Evolutionary conservation across 495 filamentous ascomycete genomes (phyloP).

Genomic region (Chaetomidium leptoderma): DNA sequence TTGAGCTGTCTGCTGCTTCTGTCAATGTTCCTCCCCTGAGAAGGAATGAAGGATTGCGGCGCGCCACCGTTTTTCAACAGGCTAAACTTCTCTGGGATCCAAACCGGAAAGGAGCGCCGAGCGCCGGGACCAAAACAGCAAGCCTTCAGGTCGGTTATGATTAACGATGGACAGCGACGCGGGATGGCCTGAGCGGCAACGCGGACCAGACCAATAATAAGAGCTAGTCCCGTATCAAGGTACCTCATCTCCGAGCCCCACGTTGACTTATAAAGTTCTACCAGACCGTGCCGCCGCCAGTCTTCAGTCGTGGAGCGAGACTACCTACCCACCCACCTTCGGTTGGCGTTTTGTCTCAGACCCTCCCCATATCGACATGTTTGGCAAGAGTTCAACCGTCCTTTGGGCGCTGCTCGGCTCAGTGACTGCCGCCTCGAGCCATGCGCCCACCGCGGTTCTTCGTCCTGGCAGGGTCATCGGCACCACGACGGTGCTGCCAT

Average conservation of each 20-base stretch:
- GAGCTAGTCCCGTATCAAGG: too few relatives aligned
- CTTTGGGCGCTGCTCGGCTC: background rate
- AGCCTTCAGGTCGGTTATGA: background rate
- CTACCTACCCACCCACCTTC: too few relatives aligned
- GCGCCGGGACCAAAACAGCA: background rate
- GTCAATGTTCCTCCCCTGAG: too few relatives aligned
- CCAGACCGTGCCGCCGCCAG: background rate
- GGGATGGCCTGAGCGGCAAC: too few relatives aligned
- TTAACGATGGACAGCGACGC: background rate
- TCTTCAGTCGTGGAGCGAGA: background rate
- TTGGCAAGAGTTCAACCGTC: background rate
- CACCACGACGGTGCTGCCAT: background rate
- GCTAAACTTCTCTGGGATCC: background rate
- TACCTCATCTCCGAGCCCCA: background rate
- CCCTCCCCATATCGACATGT: background rate
- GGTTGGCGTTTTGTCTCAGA: too few relatives aligned
- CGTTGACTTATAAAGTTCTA: background rate
- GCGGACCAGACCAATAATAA: too few relatives aligned
- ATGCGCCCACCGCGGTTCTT: background rate
- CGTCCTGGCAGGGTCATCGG: background rate
- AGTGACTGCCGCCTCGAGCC: background rate
- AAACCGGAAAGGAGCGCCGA: background rate
- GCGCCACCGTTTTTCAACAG: background rate
- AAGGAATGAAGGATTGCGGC: background rate
- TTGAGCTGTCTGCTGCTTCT: background rate